A percentile compares a stretch with the other conserved stretches of the same genome.
Conservation (phyloP, 2,329 filamentous ascomycete species). For the Cladosporium halotolerans region DNA sequence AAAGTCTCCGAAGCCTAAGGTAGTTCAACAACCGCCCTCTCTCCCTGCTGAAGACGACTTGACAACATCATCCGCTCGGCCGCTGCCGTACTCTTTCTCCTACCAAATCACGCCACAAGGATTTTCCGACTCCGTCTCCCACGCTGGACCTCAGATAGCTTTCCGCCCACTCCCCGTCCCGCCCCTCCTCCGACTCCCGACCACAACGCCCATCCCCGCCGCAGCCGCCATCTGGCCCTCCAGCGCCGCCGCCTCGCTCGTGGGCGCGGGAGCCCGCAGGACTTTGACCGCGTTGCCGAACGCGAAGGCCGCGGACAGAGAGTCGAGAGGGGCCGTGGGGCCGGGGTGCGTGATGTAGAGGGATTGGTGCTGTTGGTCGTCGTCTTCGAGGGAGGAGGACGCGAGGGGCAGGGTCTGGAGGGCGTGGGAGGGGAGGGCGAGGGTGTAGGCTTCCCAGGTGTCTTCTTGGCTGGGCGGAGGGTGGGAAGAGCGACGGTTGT, state of each 20-base stretch:
- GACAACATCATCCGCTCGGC: too few species aligned
- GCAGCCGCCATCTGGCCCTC: neutral
- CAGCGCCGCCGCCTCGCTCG: neutral
- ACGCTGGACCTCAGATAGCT: neutral
- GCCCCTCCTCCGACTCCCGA: neutral
- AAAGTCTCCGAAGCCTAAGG: too few species aligned
- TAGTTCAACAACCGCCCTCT: too few species aligned
- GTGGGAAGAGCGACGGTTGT: constrained; percentile 11
- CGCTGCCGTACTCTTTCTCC: too few species aligned
- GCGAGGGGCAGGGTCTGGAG: neutral
- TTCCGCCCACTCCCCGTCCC: constrained; percentile 6
- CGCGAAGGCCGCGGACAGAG: constrained; percentile 60
- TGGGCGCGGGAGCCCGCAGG: constrained; percentile 35
- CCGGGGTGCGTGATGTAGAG: constrained; percentile 62
- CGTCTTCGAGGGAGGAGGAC: neutral
- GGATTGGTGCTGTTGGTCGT: constrained; percentile 35
- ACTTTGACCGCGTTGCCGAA: constrained; percentile 70
- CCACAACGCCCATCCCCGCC: neutral
- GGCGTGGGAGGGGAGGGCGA: constrained; percentile 33
- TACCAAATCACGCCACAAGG: too few species aligned
- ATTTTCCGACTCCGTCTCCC: too few species aligned
- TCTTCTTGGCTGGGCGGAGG: constrained; percentile 19
- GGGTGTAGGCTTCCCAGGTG: constrained; percentile 50
- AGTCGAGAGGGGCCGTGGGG: constrained; percentile 57
- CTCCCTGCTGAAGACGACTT: too few species aligned